Evolutionary conservation across 441 rosid genomes (phyloP), one percentile per base, ranked within the genome.

Genomic region (Metrosideros polymorpha): DNA sequence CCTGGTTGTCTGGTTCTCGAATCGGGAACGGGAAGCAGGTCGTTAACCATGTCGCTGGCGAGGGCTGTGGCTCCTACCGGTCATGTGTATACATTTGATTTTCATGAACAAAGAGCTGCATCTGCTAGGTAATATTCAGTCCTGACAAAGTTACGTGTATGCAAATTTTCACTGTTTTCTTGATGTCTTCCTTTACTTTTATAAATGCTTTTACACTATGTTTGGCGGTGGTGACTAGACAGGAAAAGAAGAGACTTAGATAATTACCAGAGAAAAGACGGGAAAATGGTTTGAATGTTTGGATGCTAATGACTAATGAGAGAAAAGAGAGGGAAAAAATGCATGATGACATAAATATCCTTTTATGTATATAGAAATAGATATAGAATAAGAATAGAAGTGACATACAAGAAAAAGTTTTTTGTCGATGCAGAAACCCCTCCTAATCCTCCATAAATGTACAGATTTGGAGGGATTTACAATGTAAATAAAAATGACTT

Each of bases 51-150:
- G 6, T 95, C 97, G 12, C 95, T 96, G 82, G 96, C 96, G 27
- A 87, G 98, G 90, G 98, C 99, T 51, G 94, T 95, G 45, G 94
- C 99, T 91, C 98, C 98, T 50, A 91, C 91, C 6, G 98, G 99
- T 50, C 98, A 95, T 86, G 94, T 96, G 32, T 94, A 94, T 90
- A 94, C 98, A 2, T 96, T 96, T 89, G 98, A 96, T 92, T 97
- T 94, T 91, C 99, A 97, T 42, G 97, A 97, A 89, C 95, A 95
- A 86, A 93, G 98, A 86, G 98, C 98, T 91, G 90, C 89, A 87
- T 96, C 95, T 84, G 98, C 98, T 57, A 96, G 98, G 99, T 97
- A 88, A 88, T 75, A 85, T 51, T 17, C 83, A 30, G 49, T 88
- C 39, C 45, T 71, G 45, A 30, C 82, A 2, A n/a, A n/a, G n/a